Evolutionary conservation across 345 rosid genomes (phyloP).

Genomic region (Angophora floribunda): DNA sequence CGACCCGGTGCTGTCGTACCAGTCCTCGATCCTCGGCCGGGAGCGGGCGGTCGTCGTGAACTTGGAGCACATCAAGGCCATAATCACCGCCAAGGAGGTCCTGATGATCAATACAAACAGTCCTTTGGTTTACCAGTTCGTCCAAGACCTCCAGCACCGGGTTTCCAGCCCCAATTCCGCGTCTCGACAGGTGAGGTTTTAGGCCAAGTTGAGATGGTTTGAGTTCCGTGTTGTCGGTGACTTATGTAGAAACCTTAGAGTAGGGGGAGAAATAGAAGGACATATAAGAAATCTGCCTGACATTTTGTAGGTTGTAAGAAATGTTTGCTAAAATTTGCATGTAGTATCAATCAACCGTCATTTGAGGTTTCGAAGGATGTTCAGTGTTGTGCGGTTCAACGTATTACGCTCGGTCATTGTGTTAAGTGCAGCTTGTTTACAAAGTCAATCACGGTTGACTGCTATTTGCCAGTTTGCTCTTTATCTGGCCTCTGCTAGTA

Average conservation of each 20-base stretch:
- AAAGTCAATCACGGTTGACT: background rate
- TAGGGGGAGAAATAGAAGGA: background rate
- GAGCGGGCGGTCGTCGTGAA: constrained; percentile 42
- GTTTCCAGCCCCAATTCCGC: background rate
- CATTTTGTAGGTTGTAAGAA: background rate
- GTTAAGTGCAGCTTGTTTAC: background rate
- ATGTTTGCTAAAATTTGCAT: background rate
- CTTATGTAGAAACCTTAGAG: background rate
- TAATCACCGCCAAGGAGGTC: constrained; percentile 40
- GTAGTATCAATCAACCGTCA: background rate
- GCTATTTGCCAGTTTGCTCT: background rate
- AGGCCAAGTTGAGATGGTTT: background rate
- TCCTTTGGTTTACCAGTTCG: constrained; percentile 27
- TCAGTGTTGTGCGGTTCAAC: background rate
- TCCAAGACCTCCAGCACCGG: constrained; percentile 26
- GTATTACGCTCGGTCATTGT: background rate
- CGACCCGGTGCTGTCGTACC: constrained; percentile 44
- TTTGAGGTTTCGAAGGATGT: background rate
- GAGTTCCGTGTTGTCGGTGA: background rate
- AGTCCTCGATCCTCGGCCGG: constrained; percentile 41
- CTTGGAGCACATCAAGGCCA: constrained; percentile 43
- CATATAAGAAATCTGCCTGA: background rate
- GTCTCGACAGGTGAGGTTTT: background rate
- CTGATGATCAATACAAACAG: constrained; percentile 25
- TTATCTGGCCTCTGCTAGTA: background rate